Conservation (phyloP, 768 basidiomycete genomes). For the Gymnopilus junonius region DNA sequence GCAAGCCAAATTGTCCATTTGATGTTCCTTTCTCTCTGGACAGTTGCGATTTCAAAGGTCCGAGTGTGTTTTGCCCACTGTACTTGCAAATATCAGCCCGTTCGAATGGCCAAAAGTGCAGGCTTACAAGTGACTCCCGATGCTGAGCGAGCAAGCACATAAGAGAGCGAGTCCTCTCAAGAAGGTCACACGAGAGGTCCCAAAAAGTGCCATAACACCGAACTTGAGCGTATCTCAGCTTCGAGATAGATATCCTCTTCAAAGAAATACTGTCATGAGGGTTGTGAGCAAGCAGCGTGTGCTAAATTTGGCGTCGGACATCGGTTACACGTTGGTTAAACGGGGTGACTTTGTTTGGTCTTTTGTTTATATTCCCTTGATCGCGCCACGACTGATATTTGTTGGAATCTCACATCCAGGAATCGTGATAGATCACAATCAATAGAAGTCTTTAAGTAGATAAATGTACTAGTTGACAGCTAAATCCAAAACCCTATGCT, state of each 20-base stretch:
- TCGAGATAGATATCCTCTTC: background rate
- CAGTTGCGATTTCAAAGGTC: constrained; percentile 13
- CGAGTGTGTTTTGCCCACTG: constrained; percentile 12
- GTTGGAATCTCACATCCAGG: no score
- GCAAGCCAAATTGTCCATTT: constrained; percentile 14
- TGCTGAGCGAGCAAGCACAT: constrained; percentile 17
- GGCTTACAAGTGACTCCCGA: constrained; percentile 16
- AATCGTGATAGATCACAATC: no score
- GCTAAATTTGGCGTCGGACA: background rate
- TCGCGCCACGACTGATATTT: no score
- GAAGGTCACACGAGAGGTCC: background rate
- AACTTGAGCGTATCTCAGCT: background rate
- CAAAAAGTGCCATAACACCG: background rate
- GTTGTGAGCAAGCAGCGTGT: background rate
- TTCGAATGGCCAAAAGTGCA: background rate
- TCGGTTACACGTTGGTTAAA: no score
- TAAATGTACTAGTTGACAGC: no score
- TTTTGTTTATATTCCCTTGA: background rate
- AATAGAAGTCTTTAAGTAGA: no score
- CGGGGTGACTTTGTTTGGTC: background rate
- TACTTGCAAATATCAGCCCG: background rate
- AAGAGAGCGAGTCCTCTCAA: constrained; percentile 12
- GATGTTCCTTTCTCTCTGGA: constrained; percentile 14
- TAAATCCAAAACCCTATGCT: no score
- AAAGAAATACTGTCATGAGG: background rate